Conservation (phyloP, 1,284 basidiomycete genomes). For the Ganoderma boninense region DNA sequence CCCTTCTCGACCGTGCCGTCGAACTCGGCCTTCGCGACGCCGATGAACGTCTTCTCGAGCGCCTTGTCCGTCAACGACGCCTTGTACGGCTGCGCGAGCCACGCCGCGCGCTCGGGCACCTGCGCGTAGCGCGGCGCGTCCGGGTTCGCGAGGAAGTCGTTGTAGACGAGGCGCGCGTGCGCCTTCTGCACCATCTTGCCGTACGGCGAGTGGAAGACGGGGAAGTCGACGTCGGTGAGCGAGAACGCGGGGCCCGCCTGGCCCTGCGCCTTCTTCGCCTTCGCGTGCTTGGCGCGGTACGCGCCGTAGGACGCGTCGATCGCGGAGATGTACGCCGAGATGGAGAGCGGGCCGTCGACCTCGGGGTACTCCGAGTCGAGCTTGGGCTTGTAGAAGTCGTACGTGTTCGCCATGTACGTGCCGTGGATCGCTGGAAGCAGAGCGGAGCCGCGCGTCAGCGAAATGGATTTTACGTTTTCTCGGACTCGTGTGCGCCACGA, state of each 20-base stretch:
- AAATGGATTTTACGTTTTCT: conserved; percentile 3
- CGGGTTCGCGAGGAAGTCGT: conserved; percentile 91
- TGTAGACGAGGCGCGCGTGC: conserved; percentile 91
- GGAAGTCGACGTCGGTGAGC: conserved; percentile 87
- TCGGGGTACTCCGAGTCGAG: conserved; percentile 94
- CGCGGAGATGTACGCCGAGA: conserved; percentile 94
- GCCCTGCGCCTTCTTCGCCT: conserved; percentile 62
- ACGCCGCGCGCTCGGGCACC: conserved; percentile 73
- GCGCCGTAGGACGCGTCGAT: conserved; percentile 91
- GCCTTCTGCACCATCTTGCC: conserved; percentile 99
- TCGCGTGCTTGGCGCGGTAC: conserved; percentile 87
- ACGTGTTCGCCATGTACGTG: conserved; percentile 97
- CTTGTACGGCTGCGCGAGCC: conserved; percentile 73
- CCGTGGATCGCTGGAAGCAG: conserved; percentile 86
- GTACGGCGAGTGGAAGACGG: conserved; percentile 95
- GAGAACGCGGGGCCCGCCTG: conserved; percentile 60
- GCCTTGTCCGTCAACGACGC: conserved; percentile 91
- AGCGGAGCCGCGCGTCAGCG: conserved; percentile 10
- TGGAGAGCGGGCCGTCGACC: conserved; percentile 97
- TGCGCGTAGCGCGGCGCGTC: conserved; percentile 77
- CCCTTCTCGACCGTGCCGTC: conserved; percentile 76
- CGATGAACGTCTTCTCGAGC: conserved; percentile 94
- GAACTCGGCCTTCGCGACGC: conserved; percentile 77
- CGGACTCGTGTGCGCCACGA: neutral
- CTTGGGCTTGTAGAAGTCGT: conserved; percentile 98